These are phyloP conservation scores for Exserohilum turcica DNA, from an alignment of 2,329 filamentous ascomycete genomes.

Conservation along the genomic window DNA sequence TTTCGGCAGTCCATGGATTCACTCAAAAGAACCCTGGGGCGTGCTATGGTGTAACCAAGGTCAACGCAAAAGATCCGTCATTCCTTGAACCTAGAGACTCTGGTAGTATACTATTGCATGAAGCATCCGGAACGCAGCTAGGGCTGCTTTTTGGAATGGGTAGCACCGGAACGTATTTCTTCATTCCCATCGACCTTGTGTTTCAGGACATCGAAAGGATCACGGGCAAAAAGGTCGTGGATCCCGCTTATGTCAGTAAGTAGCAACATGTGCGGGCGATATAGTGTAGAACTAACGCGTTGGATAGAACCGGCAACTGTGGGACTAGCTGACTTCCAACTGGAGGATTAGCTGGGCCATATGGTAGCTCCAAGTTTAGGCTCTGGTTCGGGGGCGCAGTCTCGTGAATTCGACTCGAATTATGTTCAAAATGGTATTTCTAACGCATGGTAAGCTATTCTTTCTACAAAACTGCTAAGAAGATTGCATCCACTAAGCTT, in stretches of 20 bases:
- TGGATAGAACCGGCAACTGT: too few relatives aligned
- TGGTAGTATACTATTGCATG: background rate
- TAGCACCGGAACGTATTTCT: background rate
- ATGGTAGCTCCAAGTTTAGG: too few relatives aligned
- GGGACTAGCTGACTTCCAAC: too few relatives aligned
- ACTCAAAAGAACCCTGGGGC: background rate
- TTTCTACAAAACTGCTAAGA: too few relatives aligned
- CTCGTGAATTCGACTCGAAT: too few relatives aligned
- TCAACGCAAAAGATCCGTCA: too few relatives aligned
- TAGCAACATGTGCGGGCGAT: too few relatives aligned
- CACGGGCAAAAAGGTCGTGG: background rate
- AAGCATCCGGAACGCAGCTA: background rate
- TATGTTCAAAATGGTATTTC: too few relatives aligned
- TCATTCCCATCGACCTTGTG: background rate
- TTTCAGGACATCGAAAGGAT: background rate
- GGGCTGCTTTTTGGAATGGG: background rate
- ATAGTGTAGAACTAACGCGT: background rate
- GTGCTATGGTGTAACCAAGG: background rate
- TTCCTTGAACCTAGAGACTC: background rate
- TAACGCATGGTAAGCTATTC: too few relatives aligned
- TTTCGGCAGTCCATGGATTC: background rate
- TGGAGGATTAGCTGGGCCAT: too few relatives aligned
- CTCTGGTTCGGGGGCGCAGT: too few relatives aligned
- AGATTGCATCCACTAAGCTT: too few relatives aligned
- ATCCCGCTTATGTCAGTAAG: background rate